These are phyloP conservation scores for Salinomyces thailandicus DNA, from an alignment of 2,329 filamentous ascomycete genomes.

Conservation along the genomic window DNA sequence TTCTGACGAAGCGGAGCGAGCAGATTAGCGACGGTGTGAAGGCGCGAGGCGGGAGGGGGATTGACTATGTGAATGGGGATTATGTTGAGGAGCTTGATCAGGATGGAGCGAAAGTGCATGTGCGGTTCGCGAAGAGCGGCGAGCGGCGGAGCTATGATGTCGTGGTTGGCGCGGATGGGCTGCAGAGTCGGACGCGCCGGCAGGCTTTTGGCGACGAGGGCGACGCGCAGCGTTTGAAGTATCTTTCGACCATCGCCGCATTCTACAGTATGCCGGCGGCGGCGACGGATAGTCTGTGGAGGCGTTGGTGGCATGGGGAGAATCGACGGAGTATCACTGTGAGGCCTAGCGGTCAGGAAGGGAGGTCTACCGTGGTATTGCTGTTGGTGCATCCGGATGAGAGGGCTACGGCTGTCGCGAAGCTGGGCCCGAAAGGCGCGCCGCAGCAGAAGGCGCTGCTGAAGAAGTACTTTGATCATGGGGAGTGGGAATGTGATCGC, in stretches of 20 bases:
- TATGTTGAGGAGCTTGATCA: constrained; percentile 16
- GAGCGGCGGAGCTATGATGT: constrained; percentile 15
- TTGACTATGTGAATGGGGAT: constrained; percentile 24
- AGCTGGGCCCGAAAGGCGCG: constrained; percentile 10
- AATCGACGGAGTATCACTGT: constrained; percentile 22
- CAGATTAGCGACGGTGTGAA: constrained; percentile 14
- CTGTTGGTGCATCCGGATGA: constrained; percentile 16
- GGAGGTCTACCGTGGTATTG: constrained; percentile 19
- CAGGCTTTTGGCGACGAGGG: constrained; percentile 18
- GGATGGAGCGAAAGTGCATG: constrained; percentile 16
- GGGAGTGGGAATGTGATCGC: constrained; percentile 20
- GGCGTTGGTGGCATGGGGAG: constrained; percentile 23
- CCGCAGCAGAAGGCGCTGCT: constrained; percentile 20
- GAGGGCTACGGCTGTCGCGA: constrained; percentile 10
- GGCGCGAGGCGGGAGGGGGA: constrained; percentile 14
- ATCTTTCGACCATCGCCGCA: constrained; percentile 20
- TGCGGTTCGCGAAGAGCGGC: constrained; percentile 18
- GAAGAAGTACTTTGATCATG: constrained; percentile 17
- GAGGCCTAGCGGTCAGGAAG: constrained; percentile 15
- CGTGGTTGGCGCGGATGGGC: constrained; percentile 25
- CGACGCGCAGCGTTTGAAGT: constrained; percentile 11
- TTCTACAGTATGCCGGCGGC: constrained; percentile 23
- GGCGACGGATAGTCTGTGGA: constrained; percentile 19
- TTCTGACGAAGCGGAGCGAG: constrained; percentile 15
- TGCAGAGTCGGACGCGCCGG: constrained; percentile 20